Conservation (phyloP, 441 rosid genomes). For the Populus trichocarpa region DNA sequence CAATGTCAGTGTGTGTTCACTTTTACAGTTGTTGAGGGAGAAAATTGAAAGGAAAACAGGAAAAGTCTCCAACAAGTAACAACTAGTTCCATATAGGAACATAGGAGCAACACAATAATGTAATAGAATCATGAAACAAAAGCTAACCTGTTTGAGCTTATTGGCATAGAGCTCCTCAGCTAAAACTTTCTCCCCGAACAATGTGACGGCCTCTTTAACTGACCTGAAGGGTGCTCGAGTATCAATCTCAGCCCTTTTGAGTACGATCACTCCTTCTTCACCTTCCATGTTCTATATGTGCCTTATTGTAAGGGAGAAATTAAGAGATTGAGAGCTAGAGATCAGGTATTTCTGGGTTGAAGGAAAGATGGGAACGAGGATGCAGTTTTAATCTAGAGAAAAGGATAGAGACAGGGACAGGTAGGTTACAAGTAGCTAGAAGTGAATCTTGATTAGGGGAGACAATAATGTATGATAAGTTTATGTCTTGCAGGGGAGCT, state of each 20-base stretch:
- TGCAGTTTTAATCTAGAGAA: slow-evolving; percentile 8
- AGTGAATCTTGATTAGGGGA: slow-evolving; percentile 6
- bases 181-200: slow-evolving; percentile 80
- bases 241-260: slow-evolving; percentile 73
- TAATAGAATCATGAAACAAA: no score
- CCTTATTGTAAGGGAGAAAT: not conserved
- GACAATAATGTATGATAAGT: slow-evolving; percentile 14
- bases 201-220: slow-evolving; percentile 74
- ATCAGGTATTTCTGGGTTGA: not conserved
- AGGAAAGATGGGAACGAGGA: slow-evolving; percentile 1
- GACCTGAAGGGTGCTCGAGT: slow-evolving; percentile 75
- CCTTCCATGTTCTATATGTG: slow-evolving; percentile 21
- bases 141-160: slow-evolving; percentile 49
- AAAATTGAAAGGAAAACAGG: no score
- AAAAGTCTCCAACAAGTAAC: not conserved
- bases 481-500: slow-evolving; percentile 24
- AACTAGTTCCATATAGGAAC: not conserved
- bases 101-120: no score
- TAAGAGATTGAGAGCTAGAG: not conserved
- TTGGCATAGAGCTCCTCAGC: slow-evolving; percentile 57
- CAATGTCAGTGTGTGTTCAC: no score
- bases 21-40: no score
- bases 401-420: slow-evolving; percentile 7
- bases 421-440: slow-evolving; percentile 21
- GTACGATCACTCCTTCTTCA: slow-evolving; percentile 24